Percentiles rank a stretch among this genome's conserved stretches.
Conservation (phyloP, 768 basidiomycete genomes). For the Gelatoporia subvermispora region DNA sequence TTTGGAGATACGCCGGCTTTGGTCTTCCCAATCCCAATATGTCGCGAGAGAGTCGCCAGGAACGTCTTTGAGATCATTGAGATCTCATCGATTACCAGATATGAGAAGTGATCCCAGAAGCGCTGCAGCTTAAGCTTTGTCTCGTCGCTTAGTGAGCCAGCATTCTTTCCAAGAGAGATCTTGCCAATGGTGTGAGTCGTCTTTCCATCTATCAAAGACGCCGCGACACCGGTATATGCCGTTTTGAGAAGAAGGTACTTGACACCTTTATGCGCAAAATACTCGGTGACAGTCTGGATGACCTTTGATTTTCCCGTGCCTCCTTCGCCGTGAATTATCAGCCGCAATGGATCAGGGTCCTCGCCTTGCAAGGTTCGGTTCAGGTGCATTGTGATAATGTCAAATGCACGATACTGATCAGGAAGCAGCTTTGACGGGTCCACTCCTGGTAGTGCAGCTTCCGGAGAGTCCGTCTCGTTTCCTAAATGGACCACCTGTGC, state of each 20-base stretch:
- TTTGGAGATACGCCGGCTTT: background rate
- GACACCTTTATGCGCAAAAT: slow-evolving; percentile 20
- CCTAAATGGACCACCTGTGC: background rate
- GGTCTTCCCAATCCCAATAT: slow-evolving; percentile 10
- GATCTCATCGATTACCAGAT: slow-evolving; percentile 35
- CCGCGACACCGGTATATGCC: slow-evolving; percentile 37
- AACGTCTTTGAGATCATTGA: slow-evolving; percentile 33
- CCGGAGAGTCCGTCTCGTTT: background rate
- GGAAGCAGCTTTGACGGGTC: slow-evolving; percentile 15
- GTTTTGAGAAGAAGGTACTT: slow-evolving; percentile 26
- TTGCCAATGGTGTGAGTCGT: slow-evolving; percentile 31
- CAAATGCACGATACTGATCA: slow-evolving; percentile 32
- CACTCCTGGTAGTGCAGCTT: background rate
- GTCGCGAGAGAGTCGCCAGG: slow-evolving; percentile 15
- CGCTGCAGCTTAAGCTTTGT: slow-evolving; percentile 7
- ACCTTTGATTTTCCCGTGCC: too few species aligned
- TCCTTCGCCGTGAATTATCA: slow-evolving; percentile 37
- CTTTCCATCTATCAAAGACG: slow-evolving; percentile 32
- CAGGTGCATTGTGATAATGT: slow-evolving; percentile 32
- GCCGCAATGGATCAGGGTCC: slow-evolving; percentile 25
- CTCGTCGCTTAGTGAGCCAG: background rate
- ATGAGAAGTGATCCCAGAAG: slow-evolving; percentile 14
- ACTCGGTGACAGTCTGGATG: too few species aligned
- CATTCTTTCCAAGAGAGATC: slow-evolving; percentile 16
- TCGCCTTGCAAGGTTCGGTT: slow-evolving; percentile 13